Base-by-base conservation (phyloP, 2,329 filamentous ascomycete genomes). In the Blastomyces emzantsi region DNA sequence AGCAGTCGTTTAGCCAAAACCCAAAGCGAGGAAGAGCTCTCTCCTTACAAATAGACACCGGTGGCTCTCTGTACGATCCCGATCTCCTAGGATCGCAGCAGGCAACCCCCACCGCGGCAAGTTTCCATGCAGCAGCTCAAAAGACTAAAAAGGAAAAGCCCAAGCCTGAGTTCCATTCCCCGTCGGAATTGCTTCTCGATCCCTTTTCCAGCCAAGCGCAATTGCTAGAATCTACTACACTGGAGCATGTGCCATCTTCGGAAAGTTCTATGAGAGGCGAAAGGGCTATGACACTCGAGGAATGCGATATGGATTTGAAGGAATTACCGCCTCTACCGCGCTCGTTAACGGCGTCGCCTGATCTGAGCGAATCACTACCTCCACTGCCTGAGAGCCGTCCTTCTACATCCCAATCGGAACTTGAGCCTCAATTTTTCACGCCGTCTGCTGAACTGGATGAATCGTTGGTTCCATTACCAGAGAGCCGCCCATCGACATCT, bases 21-120 rank as follows among this genome's bases (percentile, higher is more conserved):
- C n/a, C 28, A 36, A 62, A 67, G 11, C 67, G 69, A 6, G 71
- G 70, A n/a, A 70, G 69, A 63, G 70, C 71, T 13, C 62, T 67
- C 17, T 69, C 68, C 19, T 63, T 74, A 19, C 70, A 68, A 0
- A 66, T 74, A 22, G 66, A 70, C 19, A 65, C 68, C 13, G 67
- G 74, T 19, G 62, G 73, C 25, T 67, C 70, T 1, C 61, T 41
- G 3, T 72, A 75, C 3, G 70, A 73, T 11, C 70, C 76, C 9
- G 83, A 86, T 60, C 71, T 82, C 36, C 76, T 86, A 9, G 87
- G 81, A 55, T 90, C 87, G 6, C 79, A 86, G 67, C 84, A 90
- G 70, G 82, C 83, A 0, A 92, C 89, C 1, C 89, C 89, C 1
- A 89, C 85, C 65, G 87, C 87, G 4, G 81, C 79, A 22, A 74